These are phyloP conservation scores for Drechslerella stenobrocha DNA, from an alignment of 2,329 filamentous ascomycete genomes.

Conservation along the genomic window DNA sequence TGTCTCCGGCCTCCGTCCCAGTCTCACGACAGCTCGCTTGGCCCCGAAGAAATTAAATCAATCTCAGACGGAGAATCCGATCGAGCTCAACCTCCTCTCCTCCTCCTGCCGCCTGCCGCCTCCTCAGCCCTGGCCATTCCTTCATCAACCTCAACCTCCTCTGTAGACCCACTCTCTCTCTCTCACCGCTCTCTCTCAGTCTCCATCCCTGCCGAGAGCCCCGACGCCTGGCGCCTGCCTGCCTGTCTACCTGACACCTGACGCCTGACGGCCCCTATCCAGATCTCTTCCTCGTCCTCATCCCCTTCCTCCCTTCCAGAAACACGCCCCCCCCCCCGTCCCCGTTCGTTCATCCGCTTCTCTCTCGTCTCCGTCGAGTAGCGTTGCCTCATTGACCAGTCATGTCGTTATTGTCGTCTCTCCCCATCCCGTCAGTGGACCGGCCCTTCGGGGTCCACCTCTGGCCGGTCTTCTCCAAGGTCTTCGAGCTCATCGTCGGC, in stretches of 20 bases:
- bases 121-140: constrained; percentile 39
- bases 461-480: constrained; percentile 93
- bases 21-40: too few species aligned
- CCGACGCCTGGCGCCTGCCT: background rate
- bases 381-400: background rate
- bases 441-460: constrained; percentile 86
- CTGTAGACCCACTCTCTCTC: constrained; percentile 9
- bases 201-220: constrained; percentile 14
- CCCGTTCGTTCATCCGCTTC: background rate
- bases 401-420: constrained; percentile 24
- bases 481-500: constrained; percentile 73
- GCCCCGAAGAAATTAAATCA: constrained; percentile 4
- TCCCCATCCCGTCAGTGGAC: constrained; percentile 77
- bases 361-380: background rate
- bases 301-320: background rate
- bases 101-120: constrained; percentile 40
- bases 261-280: too few species aligned
- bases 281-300: background rate
- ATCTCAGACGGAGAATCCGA: constrained; percentile 9
- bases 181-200: background rate
- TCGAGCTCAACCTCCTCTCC: constrained; percentile 18
- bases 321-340: background rate
- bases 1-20: too few species aligned
- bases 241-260: too few species aligned
- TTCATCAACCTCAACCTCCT: constrained; percentile 11